phyloP scores from a whole-genome alignment of 345 rosid species.

The Erucastrum elatum region DNA sequence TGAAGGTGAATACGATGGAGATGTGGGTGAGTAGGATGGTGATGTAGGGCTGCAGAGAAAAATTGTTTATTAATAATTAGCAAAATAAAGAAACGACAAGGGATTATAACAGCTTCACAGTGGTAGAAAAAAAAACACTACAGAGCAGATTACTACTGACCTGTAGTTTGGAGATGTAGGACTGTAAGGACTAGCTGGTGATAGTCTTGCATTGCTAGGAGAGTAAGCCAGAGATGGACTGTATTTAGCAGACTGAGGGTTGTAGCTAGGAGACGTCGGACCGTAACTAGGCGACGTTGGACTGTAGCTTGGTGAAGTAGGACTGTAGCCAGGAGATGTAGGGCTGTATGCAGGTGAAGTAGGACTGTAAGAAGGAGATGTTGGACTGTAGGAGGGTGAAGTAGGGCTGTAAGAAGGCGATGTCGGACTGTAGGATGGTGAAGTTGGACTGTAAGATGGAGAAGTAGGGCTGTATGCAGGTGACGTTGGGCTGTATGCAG shows the following conservation, averaged over 20 bases:
- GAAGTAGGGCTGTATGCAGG: constrained; percentile 86
- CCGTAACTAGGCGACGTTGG: constrained; percentile 82
- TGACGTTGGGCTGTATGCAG: constrained; percentile 74
- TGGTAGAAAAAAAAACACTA: not conserved
- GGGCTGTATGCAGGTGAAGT: constrained; percentile 90
- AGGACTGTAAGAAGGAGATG: constrained; percentile 78
- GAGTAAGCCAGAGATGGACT: constrained; percentile 90
- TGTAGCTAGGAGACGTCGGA: constrained; percentile 71
- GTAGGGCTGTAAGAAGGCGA: constrained; percentile 88
- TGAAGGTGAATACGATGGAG: constrained; percentile 92
- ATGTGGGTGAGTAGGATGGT: constrained; percentile 88
- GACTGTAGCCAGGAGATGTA: constrained; percentile 75
- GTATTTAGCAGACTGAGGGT: constrained; percentile 63
- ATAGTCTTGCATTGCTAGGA: constrained; percentile 87
- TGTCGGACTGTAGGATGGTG: constrained; percentile 83
- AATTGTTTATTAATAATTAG: not conserved
- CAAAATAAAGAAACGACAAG: not conserved
- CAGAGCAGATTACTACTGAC: constrained; percentile 32
- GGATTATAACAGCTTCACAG: not conserved
- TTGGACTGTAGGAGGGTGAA: constrained; percentile 75
- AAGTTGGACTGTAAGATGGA: constrained; percentile 79
- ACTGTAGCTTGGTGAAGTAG: constrained; percentile 78
- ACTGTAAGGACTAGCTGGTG: constrained; percentile 92
- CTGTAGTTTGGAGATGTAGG: constrained; percentile 95
- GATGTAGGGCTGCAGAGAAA: constrained; percentile 75